Base-by-base conservation (phyloP, 2,329 filamentous ascomycete species). In the Escovopsis weberi region DNA sequence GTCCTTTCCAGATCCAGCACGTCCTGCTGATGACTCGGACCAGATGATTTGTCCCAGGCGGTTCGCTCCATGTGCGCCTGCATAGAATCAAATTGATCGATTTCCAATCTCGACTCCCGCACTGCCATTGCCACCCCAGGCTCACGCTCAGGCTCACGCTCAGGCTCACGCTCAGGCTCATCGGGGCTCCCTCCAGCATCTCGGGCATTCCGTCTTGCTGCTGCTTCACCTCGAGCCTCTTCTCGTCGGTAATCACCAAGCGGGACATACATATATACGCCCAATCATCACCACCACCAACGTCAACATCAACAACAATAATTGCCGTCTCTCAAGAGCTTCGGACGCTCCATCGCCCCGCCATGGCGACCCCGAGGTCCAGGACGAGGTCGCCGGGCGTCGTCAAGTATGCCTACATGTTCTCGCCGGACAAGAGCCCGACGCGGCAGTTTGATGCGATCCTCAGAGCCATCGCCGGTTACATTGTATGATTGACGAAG, bases 401-500 rank as follows among this genome's bases (percentile, higher is more conserved):
- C 26, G 53, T 62, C 44, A 53, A 60, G 43, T 85, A 84, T 63
- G 74, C 75, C 39, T 79, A 81, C 57, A 68, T 88, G 53, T 84
- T 83, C 54, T 72, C 78, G 49, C 61, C 66, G 33, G 69, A 83
- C 58, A 85, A 85, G 59, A 74, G 72, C 39, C 76, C 82, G 5
- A 80, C 80, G 4, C 72, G 73, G 41, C 59, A 80, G 37, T 69
- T 88, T 26, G 73, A 82, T 58, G 76, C 78, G 43, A 66, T 88
- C 30, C 68, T 86, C 49, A 64, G 77, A 51, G 78, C 80, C 30
- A 76, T 88, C 51, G 80, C 75, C 37, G 69, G 72, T 45, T 65
- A 84, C 53, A 82, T 87, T 57, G 83, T 88, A 70, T 62, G 78
- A 30, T 26, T n/a, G 9, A 12, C 28, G 19, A 26, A 30, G n/a